These are phyloP conservation scores for Amanita jacksonii DNA, from an alignment of 768 basidiomycete species.

Conservation along the genomic window DNA sequence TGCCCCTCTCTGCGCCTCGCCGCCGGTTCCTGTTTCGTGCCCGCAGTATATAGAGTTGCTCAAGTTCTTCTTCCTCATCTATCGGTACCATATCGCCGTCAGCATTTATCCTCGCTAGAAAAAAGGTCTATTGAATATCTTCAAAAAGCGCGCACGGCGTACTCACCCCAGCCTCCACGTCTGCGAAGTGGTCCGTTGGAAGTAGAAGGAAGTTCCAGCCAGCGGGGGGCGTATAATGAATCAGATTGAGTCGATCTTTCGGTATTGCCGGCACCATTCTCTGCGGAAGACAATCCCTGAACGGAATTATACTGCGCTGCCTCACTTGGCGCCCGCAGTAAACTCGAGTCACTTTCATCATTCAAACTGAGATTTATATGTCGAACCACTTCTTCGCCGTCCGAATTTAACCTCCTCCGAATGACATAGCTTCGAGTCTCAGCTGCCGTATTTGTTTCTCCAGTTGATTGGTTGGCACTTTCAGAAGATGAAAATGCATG, in stretches of 20 bases:
- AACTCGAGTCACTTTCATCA: slow-evolving; percentile 26
- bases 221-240: not conserved
- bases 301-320: too few relatives aligned
- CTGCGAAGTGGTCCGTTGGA: slow-evolving; percentile 17
- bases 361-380: slow-evolving; percentile 31
- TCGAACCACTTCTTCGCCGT: slow-evolving; percentile 30
- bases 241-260: not conserved
- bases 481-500: slow-evolving; percentile 20
- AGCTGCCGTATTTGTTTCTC: slow-evolving; percentile 1
- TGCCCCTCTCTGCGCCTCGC: not conserved
- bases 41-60: slow-evolving; percentile 24
- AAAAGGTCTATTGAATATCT: slow-evolving; percentile 3
- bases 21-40: slow-evolving; percentile 5
- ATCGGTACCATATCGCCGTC: slow-evolving; percentile 59
- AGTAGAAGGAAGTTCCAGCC: not conserved
- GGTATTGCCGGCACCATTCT: too few relatives aligned
- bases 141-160: slow-evolving; percentile 2
- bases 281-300: too few relatives aligned
- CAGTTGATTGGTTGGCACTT: slow-evolving; percentile 4
- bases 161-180: slow-evolving; percentile 41
- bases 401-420: slow-evolving; percentile 24
- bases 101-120: slow-evolving; percentile 37
- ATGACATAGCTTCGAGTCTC: slow-evolving; percentile 25
- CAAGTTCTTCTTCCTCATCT: slow-evolving; percentile 53
- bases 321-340: not conserved